Evolutionary conservation across 495 filamentous ascomycete species (phyloP), one percentile per base, ranked within the genome.

Genomic region (Aeminium ludgeri): DNA sequence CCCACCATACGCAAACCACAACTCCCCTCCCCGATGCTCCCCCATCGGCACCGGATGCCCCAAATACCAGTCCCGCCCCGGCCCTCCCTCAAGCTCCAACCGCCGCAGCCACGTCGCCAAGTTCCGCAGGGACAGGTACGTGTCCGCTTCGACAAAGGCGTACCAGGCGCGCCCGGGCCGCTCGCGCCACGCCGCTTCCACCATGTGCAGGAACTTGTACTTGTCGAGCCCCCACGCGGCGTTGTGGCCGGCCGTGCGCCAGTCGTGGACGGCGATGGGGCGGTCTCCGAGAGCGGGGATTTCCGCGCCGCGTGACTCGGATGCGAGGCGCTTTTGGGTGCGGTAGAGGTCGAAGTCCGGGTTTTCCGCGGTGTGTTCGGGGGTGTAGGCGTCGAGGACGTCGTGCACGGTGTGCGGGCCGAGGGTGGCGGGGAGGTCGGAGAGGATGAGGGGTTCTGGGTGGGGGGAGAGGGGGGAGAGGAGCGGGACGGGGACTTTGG

Each of bases 121-220:
- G 38, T 70, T 77, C 46, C 63, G 56, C 72, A 72, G 76, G 32
- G 76, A 59, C n/a, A 74, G 46, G 50, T 76, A 80, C 0, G 72
- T 76, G 55, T 81, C 74, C 0, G 69, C 68, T 40, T 78, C 73
- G 54, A 76, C 64, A 53, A 79, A 78, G 34, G 78, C 66, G 47
- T 71, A 81, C 73, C 74, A 81, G 30, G 73, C 65, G 2, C 59
- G 62, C 8, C 61, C 52, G 8, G 67, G 66, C 7, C 58, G 57
- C 43, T 58, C 51, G 28, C 52, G 47, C 46, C 66, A 67, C 19
- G 74, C 70, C 29, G 65, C 58, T 36, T 70, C 62, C 34, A 78
- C 60, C 63, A 74, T 72, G 2, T 71, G 72, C 6, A 81, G 59
- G 46, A 78, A 77, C 50, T 80, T 81, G 63, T 72, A 79, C 52